These are phyloP conservation scores for Blepharisma stoltei DNA, from an alignment of 73 alveolate genomes.

Conservation along the genomic window DNA sequence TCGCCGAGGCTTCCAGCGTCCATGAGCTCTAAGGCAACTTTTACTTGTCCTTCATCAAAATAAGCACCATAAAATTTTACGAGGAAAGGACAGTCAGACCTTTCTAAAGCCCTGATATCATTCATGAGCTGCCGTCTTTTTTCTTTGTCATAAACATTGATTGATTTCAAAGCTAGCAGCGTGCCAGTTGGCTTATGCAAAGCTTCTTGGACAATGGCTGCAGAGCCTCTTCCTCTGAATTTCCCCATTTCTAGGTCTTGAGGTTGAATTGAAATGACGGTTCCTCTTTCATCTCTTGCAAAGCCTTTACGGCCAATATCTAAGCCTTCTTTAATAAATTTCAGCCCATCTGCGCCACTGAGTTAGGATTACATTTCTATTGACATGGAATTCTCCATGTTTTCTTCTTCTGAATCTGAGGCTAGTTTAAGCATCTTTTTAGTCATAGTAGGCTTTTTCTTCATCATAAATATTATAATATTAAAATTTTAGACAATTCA, in stretches of 20 bases:
- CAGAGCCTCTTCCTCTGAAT: constrained; percentile 70
- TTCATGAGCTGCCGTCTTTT: constrained; percentile 88
- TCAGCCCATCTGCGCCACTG: constrained; percentile 22
- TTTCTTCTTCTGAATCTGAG: constrained; percentile 27
- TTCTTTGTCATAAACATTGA: constrained; percentile 92
- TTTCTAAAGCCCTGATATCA: constrained; percentile 84
- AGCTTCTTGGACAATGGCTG: constrained; percentile 82
- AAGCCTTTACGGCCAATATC: neutral
- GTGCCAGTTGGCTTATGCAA: constrained; percentile 66
- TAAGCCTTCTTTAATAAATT: constrained; percentile 19
- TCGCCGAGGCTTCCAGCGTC: constrained; percentile 80
- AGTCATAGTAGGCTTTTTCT: neutral
- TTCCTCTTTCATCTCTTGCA: neutral
- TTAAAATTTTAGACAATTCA: too few relatives aligned
- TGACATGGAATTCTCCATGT: constrained; percentile 13
- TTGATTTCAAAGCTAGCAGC: constrained; percentile 73
- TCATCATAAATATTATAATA: neutral
- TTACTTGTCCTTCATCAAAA: constrained; percentile 91
- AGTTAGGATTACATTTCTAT: constrained; percentile 13
- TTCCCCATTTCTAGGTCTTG: constrained; percentile 56
- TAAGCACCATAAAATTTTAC: constrained; percentile 92
- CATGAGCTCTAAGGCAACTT: constrained; percentile 91
- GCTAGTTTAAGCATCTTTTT: constrained; percentile 1
- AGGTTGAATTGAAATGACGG: constrained; percentile 21
- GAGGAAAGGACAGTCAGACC: constrained; percentile 81